Evolutionary conservation across 2,329 filamentous ascomycete species (phyloP).

Genomic region (Coleophoma eucalyptorum): DNA sequence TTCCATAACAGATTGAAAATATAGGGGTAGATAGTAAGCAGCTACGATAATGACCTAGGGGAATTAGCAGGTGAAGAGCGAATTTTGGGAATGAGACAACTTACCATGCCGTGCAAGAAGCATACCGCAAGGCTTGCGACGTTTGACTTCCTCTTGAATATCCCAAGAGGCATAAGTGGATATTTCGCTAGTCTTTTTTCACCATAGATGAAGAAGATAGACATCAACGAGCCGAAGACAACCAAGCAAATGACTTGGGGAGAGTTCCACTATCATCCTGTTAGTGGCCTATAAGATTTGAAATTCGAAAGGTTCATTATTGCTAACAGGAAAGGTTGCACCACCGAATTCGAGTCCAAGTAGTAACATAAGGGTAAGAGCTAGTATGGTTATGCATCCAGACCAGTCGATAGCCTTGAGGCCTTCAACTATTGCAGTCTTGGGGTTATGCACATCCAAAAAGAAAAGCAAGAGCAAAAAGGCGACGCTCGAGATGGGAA

Average conservation of each 20-base stretch:
- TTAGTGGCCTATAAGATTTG: not conserved
- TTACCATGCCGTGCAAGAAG: conserved; percentile 63
- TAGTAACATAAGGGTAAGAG: conserved; percentile 64
- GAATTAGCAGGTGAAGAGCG: too few relatives aligned
- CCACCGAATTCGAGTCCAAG: conserved; percentile 69
- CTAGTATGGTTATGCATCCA: conserved; percentile 59
- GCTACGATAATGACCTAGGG: conserved; percentile 35
- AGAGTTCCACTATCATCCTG: conserved; percentile 63
- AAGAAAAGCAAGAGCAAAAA: conserved; percentile 55
- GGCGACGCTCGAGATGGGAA: conserved; percentile 48
- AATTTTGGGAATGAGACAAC: too few relatives aligned
- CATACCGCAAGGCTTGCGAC: conserved; percentile 60
- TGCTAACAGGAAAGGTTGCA: conserved; percentile 44
- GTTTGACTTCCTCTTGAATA: conserved; percentile 66
- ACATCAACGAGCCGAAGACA: conserved; percentile 64
- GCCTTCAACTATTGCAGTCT: conserved; percentile 53
- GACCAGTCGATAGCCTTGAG: conserved; percentile 53
- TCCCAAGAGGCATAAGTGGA: conserved; percentile 68
- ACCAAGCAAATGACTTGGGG: conserved; percentile 71
- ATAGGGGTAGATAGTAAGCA: conserved; percentile 71
- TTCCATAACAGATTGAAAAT: conserved; percentile 65
- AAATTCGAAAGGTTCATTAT: too few relatives aligned
- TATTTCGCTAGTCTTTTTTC: conserved; percentile 68
- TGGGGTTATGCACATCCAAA: conserved; percentile 58
- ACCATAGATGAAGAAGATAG: conserved; percentile 58